Percentiles rank a stretch among this genome's conserved stretches.
Evolutionary conservation across 495 filamentous ascomycete species (phyloP).

Genomic region (Lineolata rhizophorae): DNA sequence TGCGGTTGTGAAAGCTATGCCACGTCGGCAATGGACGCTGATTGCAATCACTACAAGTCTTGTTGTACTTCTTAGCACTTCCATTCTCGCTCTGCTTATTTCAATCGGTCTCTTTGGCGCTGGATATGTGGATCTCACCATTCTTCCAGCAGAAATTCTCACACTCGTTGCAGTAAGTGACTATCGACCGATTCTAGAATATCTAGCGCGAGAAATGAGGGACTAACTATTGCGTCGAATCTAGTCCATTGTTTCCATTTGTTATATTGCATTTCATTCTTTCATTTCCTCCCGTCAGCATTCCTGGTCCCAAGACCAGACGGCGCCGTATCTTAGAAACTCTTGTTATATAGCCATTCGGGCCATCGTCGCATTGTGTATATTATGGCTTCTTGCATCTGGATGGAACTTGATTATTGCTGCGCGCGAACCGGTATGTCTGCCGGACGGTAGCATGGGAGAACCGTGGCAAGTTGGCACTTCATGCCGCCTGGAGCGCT

Average conservation of each 20-base stretch:
- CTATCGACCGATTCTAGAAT: not conserved
- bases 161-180: slow-evolving; percentile 9
- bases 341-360: slow-evolving; percentile 10
- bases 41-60: too few relatives aligned
- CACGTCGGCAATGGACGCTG: too few relatives aligned
- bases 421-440: slow-evolving; percentile 9
- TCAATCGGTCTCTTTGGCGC: slow-evolving; percentile 6
- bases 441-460: slow-evolving; percentile 1
- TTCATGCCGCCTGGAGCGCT: slow-evolving; percentile 5
- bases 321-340: slow-evolving; percentile 7
- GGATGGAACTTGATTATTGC: slow-evolving; percentile 12
- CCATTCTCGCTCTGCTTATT: slow-evolving; percentile 4
- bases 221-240: too few relatives aligned
- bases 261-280: slow-evolving; percentile 9
- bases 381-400: slow-evolving; percentile 11
- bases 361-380: slow-evolving; percentile 6
- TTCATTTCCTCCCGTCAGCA: slow-evolving; percentile 6
- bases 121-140: slow-evolving; percentile 6
- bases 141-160: slow-evolving; percentile 5
- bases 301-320: slow-evolving; percentile 2
- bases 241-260: slow-evolving; percentile 8
- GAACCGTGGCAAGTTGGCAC: slow-evolving; percentile 7
- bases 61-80: slow-evolving; percentile 1
- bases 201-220: not conserved
- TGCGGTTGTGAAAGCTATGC: too few relatives aligned